Evolutionary conservation across 1,284 basidiomycete species (phyloP).

Genomic region (Agroathelia rolfsii): DNA sequence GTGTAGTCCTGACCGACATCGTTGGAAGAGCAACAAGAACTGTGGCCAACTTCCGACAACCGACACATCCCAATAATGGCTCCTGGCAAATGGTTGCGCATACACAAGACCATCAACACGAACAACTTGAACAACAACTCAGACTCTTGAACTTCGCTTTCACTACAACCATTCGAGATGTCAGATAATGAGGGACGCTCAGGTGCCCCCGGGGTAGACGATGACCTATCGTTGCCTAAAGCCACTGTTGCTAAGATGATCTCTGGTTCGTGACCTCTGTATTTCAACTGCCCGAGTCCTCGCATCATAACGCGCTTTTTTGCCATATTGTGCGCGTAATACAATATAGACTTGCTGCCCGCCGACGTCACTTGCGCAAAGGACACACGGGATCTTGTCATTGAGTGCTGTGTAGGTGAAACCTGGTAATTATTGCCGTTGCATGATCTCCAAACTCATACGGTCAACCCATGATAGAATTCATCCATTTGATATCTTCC

Average conservation of each 20-base stretch:
- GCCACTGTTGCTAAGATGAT: slow-evolving; percentile 98
- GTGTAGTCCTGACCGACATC: too few species aligned
- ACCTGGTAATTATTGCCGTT: slow-evolving; percentile 17
- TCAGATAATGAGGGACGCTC: slow-evolving; percentile 77
- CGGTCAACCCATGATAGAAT: slow-evolving; percentile 53
- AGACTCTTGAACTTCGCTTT: too few species aligned
- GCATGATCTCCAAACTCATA: slow-evolving; percentile 8
- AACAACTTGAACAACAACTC: too few species aligned
- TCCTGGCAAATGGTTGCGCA: too few species aligned
- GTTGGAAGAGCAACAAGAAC: too few species aligned
- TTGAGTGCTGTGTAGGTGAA: slow-evolving; percentile 97
- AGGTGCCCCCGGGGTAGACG: slow-evolving; percentile 57
- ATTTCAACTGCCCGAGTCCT: slow-evolving; percentile 1
- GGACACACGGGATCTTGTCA: slow-evolving; percentile 92
- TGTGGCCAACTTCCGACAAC: too few species aligned
- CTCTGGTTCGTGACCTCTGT: slow-evolving; percentile 46
- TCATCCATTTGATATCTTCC: slow-evolving; percentile 95
- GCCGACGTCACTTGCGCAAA: slow-evolving; percentile 87
- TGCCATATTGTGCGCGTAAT: slow-evolving; percentile 5
- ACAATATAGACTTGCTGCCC: slow-evolving; percentile 70
- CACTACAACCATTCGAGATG: too few species aligned
- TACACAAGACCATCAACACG: too few species aligned
- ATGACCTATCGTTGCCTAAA: slow-evolving; percentile 92
- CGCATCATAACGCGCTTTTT: slow-evolving; percentile 4
- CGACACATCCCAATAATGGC: too few species aligned